These are phyloP conservation scores for Dictyostelium purpureum DNA, from an alignment of 78 protist genomes.

Conservation along the genomic window DNA sequence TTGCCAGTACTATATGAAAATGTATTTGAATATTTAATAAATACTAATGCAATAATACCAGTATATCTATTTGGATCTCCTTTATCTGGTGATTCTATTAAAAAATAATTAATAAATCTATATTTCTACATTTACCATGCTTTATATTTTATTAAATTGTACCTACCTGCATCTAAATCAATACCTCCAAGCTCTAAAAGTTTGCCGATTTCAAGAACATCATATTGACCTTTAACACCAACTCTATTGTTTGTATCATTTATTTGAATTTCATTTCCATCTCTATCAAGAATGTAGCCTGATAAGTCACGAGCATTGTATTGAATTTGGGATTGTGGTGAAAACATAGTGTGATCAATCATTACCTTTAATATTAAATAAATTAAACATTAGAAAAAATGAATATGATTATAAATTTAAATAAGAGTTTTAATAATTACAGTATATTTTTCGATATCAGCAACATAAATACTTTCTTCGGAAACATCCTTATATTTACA, in stretches of 20 bases:
- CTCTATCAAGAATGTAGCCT: conserved; percentile 22
- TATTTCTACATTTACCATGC: no score
- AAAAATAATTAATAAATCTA: no score
- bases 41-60: conserved; percentile 37
- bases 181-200: conserved; percentile 1
- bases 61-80: conserved; percentile 29
- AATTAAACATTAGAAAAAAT: neutral
- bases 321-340: conserved; percentile 26
- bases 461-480: conserved; percentile 1
- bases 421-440: conserved; percentile 7
- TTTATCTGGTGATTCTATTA: neutral
- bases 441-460: conserved; percentile 55
- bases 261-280: conserved; percentile 17
- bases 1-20: conserved; percentile 13
- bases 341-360: conserved; percentile 70
- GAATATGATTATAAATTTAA: neutral
- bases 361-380: neutral
- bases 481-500: neutral
- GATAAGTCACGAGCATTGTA: conserved; percentile 12
- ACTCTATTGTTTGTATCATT: neutral
- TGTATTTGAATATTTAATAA: conserved; percentile 46
- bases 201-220: conserved; percentile 18
- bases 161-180: conserved; percentile 12
- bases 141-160: no score
- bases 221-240: conserved; percentile 40